Conservation (phyloP, 2,329 filamentous ascomycete genomes). For the Colletotrichum sp. region DNA sequence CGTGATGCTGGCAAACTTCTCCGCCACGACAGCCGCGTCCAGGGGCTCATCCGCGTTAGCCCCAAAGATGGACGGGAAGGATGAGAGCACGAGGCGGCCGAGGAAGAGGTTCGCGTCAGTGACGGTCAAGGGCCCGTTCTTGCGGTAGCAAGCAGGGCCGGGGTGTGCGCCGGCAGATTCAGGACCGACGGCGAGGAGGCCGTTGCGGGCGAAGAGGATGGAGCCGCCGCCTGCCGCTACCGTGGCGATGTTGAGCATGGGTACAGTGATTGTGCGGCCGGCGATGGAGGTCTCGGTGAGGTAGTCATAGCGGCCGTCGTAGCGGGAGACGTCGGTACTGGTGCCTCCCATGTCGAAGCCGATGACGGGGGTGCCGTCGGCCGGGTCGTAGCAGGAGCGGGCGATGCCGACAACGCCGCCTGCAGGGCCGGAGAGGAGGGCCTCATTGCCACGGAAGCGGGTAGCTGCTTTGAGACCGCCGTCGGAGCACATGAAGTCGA, state of each 20-base stretch:
- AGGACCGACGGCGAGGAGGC: conserved; percentile 73
- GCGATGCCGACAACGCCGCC: conserved; percentile 77
- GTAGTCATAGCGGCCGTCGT: conserved; percentile 72
- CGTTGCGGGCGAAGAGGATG: conserved; percentile 70
- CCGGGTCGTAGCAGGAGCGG: conserved; percentile 68
- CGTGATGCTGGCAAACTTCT: conserved; percentile 47
- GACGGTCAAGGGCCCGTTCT: conserved; percentile 72
- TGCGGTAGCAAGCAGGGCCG: conserved; percentile 74
- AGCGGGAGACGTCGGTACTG: conserved; percentile 74
- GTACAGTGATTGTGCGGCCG: conserved; percentile 73
- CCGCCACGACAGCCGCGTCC: conserved; percentile 41
- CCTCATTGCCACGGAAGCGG: conserved; percentile 67
- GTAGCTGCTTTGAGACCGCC: conserved; percentile 53
- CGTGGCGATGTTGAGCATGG: conserved; percentile 78
- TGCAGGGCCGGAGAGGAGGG: conserved; percentile 71
- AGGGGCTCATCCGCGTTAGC: conserved; percentile 65
- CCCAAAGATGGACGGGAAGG: conserved; percentile 76
- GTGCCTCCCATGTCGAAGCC: conserved; percentile 61
- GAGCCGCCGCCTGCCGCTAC: conserved; percentile 60
- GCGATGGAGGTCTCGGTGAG: conserved; percentile 76
- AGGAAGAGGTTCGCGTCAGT: conserved; percentile 76
- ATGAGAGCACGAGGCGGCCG: conserved; percentile 63
- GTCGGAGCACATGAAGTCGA: conserved; percentile 71
- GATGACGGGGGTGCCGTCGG: conserved; percentile 68
- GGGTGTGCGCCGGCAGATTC: conserved; percentile 76